phyloP scores from a whole-genome alignment of 371 early-diverging fungal genomes.

The Lichtheimia hyalospora region DNA sequence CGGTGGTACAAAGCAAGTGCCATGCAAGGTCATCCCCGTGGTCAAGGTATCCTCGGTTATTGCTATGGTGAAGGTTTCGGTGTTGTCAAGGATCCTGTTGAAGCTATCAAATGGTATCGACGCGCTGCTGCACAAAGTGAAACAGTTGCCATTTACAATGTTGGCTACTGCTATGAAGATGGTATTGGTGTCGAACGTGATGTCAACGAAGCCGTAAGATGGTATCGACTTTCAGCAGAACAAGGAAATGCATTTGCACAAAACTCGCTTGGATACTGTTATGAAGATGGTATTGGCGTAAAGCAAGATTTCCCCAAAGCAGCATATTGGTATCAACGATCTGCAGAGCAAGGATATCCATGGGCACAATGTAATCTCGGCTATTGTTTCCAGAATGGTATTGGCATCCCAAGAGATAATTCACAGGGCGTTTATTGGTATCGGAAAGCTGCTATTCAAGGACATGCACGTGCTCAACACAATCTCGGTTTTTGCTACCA shows the following conservation, averaged over 20 bases:
- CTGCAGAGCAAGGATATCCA: conserved; percentile 61
- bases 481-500: conserved; percentile 89
- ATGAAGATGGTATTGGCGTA: conserved; percentile 76
- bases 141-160: conserved; percentile 78
- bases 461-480: conserved; percentile 73
- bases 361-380: conserved; percentile 53
- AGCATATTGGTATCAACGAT: conserved; percentile 71
- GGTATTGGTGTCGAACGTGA: conserved; percentile 76
- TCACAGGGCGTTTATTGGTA: conserved; percentile 72
- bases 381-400: conserved; percentile 83
- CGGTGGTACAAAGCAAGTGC: conserved; percentile 66
- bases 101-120: conserved; percentile 74
- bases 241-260: conserved; percentile 82
- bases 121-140: conserved; percentile 65
- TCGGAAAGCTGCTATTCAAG: conserved; percentile 16
- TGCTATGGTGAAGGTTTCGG: conserved; percentile 84
- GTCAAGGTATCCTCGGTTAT: conserved; percentile 71
- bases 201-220: conserved; percentile 67
- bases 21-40: conserved; percentile 64
- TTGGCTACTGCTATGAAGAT: conserved; percentile 84
- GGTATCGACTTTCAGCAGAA: conserved; percentile 74
- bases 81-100: conserved; percentile 62
- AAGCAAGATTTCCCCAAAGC: conserved; percentile 43
- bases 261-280: conserved; percentile 80
- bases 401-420: conserved; percentile 68